Base-by-base conservation (phyloP, 805 yeast genomes). In the Nakazawaea wyomingensis region DNA sequence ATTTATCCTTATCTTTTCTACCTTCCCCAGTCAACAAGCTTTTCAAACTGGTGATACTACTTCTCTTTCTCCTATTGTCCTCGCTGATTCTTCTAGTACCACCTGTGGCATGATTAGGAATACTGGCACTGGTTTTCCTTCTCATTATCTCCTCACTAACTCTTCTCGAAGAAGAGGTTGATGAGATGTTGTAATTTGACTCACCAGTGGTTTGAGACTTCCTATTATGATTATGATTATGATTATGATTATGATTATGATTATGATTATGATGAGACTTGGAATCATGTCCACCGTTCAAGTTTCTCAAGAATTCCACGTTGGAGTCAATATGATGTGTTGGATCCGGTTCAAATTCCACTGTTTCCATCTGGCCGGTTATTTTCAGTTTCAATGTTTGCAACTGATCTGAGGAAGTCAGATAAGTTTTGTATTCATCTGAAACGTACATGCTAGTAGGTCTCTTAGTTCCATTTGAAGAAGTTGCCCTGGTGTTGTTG, bases 391-490 rank as follows among this genome's bases (percentile, higher is more conserved):
- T 44, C 28, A 44, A 26, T 16, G 34, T 39, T 31, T 34, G 37
- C 32, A 39, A n/a, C 8, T 39, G 40, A n/a, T 39, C 47, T 3
- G 40, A 21, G 3, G 43, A 39, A 6, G 32, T 11, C 20, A 20
- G 19, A 37, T 43, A 37, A 10, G 43, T 34, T 29, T 44, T 44
- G 34, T 30, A 44, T 13, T 39, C 37, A 24, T 44, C 47, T 9
- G 43, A 37, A 16, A 58, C 57, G 32, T 65, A 65, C 66, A 65
- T 62, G 45, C 66, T 62, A 18, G 57, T 52, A 7, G 71, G 71
- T 46, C 69, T 55, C 21, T 24, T 34, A 13, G 16, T 13, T 18
- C 5, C 28, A n/a, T n/a, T n/a, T n/a, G n/a, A n/a, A n/a, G n/a
- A n/a, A n/a, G n/a, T n/a, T n/a, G n/a, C n/a, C n/a, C n/a, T n/a